These are phyloP conservation scores for Lasiosphaeriaceae sp. DNA, from an alignment of 495 filamentous ascomycete species.

Conservation along the genomic window DNA sequence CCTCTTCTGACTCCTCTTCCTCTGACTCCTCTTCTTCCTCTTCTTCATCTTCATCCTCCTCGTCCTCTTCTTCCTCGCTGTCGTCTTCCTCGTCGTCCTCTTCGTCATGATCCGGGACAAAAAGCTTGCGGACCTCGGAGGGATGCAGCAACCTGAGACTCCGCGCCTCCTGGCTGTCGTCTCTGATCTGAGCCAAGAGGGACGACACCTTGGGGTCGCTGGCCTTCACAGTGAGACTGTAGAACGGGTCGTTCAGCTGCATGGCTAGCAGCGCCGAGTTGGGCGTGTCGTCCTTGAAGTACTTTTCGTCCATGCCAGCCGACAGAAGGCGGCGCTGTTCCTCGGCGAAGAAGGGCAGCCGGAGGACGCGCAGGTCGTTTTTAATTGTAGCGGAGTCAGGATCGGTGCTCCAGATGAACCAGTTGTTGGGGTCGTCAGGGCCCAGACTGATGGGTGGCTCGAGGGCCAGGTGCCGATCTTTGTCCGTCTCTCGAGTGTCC, in stretches of 20 bases:
- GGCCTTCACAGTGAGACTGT: background rate
- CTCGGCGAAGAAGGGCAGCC: background rate
- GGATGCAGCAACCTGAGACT: background rate
- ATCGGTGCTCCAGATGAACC: background rate
- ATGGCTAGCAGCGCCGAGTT: constrained; percentile 30
- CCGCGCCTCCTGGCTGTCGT: background rate
- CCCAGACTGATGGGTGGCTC: background rate
- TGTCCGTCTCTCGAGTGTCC: background rate
- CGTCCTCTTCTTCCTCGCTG: background rate
- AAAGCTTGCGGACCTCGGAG: background rate
- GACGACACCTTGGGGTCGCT: background rate
- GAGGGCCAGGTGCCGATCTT: background rate
- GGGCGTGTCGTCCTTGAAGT: background rate
- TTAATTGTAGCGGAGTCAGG: background rate
- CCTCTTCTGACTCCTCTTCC: background rate
- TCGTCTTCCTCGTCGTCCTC: background rate
- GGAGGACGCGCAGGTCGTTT: background rate
- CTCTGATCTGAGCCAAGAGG: background rate
- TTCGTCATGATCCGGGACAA: background rate
- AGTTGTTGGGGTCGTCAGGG: background rate
- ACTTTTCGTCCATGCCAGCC: background rate
- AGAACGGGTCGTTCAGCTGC: constrained; percentile 22
- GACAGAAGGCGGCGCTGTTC: background rate
- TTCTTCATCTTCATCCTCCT: background rate
- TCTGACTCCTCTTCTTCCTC: background rate